phyloP scores from a whole-genome alignment of 257 asterid genomes.

The Plantago elongata region DNA sequence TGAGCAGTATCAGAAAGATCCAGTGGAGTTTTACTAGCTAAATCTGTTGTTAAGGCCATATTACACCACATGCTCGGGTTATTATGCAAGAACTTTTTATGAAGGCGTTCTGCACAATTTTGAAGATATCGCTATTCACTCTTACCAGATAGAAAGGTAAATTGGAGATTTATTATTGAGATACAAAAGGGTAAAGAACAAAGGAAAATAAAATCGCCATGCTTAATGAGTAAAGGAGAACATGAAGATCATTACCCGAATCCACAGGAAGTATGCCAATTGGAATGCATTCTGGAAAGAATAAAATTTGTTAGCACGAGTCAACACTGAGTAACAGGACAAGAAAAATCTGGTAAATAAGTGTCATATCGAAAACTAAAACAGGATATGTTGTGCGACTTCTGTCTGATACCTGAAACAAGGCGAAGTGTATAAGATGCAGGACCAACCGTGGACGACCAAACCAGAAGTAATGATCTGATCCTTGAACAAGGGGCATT shows the following conservation, averaged over 20 bases:
- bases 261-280: slow-evolving; percentile 78
- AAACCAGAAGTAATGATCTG: slow-evolving; percentile 81
- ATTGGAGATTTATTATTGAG: neutral
- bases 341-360: neutral
- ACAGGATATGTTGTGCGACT: neutral
- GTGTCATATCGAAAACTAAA: slow-evolving; percentile 1
- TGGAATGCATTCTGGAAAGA: slow-evolving; percentile 83
- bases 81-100: too few species aligned
- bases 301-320: slow-evolving; percentile 19
- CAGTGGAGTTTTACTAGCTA: neutral
- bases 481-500: slow-evolving; percentile 91
- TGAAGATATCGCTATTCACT: too few species aligned
- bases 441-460: slow-evolving; percentile 67
- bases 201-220: neutral
- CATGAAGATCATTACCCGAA: slow-evolving; percentile 53
- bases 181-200: neutral
- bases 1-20: neutral
- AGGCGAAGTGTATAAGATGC: slow-evolving; percentile 71
- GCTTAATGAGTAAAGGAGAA: neutral
- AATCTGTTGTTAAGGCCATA: neutral
- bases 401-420: slow-evolving; percentile 64
- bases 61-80: neutral
- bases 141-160: too few species aligned
- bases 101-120: too few species aligned
- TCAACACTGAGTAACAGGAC: neutral